These are phyloP conservation scores for Mycotypha africana DNA, from an alignment of 371 early-diverging fungal genomes.

Conservation along the genomic window DNA sequence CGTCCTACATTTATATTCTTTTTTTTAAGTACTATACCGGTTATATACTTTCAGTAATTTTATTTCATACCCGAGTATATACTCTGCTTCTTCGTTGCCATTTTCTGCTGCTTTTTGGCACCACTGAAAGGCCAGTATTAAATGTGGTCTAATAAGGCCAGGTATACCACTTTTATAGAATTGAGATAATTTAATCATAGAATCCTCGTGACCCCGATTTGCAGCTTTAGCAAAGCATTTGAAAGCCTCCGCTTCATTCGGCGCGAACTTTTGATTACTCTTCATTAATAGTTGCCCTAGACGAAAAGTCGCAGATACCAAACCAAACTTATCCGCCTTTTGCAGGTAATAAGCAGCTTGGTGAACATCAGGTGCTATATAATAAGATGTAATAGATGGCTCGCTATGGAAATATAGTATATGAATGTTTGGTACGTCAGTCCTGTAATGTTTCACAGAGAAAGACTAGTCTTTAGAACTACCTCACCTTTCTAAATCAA, in stretches of 20 bases:
- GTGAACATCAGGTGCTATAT: not conserved
- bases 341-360: conserved; percentile 24
- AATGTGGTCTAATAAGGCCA: conserved; percentile 18
- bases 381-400: not conserved
- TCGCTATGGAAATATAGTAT: not conserved
- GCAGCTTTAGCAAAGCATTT: conserved; percentile 32
- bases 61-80: conserved; percentile 28
- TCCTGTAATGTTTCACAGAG: too few relatives aligned
- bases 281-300: conserved; percentile 24
- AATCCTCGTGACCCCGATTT: conserved; percentile 20
- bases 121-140: conserved; percentile 32
- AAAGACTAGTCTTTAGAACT: too few relatives aligned
- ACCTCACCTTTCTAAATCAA: conserved; percentile 20
- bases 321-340: conserved; percentile 22
- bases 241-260: conserved; percentile 19
- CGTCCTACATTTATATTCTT: conserved; percentile 2
- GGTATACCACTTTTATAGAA: conserved; percentile 27
- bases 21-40: not conserved
- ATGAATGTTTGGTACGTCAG: too few relatives aligned
- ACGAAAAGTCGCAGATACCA: conserved; percentile 18
- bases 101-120: conserved; percentile 31
- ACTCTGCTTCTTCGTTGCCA: conserved; percentile 31
- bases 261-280: conserved; percentile 9
- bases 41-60: too few relatives aligned
- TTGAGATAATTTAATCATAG: conserved; percentile 32